Evolutionary conservation across 2,329 filamentous ascomycete genomes (phyloP).

Genomic region (Magnaporthiopsis incrustans): DNA sequence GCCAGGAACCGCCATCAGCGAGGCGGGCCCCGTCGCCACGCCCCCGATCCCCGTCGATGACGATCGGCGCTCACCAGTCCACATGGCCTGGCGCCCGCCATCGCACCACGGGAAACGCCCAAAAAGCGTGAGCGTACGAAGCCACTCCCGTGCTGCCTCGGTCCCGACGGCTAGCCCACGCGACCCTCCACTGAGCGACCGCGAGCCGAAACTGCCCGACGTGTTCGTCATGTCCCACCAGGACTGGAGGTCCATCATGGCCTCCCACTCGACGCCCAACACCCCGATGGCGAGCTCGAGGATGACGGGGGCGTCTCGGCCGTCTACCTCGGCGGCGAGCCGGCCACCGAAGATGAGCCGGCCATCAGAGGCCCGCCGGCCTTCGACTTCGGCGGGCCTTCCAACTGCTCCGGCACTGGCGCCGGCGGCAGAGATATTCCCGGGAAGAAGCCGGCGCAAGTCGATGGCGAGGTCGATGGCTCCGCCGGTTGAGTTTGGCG

Average conservation of each 20-base stretch:
- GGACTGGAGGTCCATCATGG: not conserved
- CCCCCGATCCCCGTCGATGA: not conserved
- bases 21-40: not conserved
- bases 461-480: not conserved
- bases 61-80: conserved; percentile 1
- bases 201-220: not conserved
- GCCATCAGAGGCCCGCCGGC: too few species aligned
- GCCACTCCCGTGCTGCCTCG: not conserved
- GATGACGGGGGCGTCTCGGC: not conserved
- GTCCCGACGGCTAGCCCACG: not conserved
- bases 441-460: not conserved
- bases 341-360: too few species aligned
- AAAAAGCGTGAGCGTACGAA: not conserved
- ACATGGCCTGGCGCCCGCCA: conserved; percentile 7
- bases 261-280: not conserved
- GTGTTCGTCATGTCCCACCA: not conserved
- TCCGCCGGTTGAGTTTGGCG: not conserved
- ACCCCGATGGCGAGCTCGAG: not conserved
- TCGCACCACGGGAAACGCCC: conserved; percentile 3
- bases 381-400: not conserved
- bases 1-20: not conserved
- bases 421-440: not conserved
- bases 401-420: not conserved
- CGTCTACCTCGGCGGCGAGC: not conserved
- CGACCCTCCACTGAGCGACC: not conserved